These are phyloP conservation scores for Lathyrus aphaca DNA, from an alignment of 306 rosid genomes.

Conservation along the genomic window DNA sequence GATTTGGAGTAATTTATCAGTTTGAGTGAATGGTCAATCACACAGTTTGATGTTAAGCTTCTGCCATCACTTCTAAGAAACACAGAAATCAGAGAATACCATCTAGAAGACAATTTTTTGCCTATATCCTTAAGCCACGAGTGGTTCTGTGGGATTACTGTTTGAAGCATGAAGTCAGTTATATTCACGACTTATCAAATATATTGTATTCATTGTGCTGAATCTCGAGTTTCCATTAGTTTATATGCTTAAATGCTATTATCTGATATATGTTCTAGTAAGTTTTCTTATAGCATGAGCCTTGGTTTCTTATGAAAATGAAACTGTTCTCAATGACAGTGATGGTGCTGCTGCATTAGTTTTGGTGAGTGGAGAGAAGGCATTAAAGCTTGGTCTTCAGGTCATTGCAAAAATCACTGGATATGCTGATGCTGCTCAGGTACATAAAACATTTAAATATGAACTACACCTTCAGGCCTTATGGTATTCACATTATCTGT, in stretches of 20 bases:
- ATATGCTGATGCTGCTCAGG: conserved; percentile 99
- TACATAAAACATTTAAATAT: conserved; percentile 40
- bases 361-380: conserved; percentile 93
- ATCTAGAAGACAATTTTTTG: conserved; percentile 7
- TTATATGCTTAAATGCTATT: conserved; percentile 23
- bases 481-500: conserved; percentile 17
- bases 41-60: conserved; percentile 1
- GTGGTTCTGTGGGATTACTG: conserved; percentile 17
- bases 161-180: conserved; percentile 29
- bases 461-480: conserved; percentile 17
- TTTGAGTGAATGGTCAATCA: conserved; percentile 22
- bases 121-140: conserved; percentile 6
- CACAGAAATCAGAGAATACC: conserved; percentile 15
- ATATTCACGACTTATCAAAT: conserved; percentile 10
- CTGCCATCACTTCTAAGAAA: background rate
- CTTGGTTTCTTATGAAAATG: conserved; percentile 22
- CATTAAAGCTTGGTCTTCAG: conserved; percentile 78
- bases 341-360: conserved; percentile 99
- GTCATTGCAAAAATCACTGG: conserved; percentile 93
- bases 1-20: background rate
- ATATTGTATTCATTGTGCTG: conserved; percentile 12
- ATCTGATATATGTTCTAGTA: conserved; percentile 13
- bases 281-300: conserved; percentile 35
- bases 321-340: conserved; percentile 52
- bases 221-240: conserved; percentile 30